Conservation (phyloP, 352 stramenopile genomes). For the Phytophthora citrophthora region DNA sequence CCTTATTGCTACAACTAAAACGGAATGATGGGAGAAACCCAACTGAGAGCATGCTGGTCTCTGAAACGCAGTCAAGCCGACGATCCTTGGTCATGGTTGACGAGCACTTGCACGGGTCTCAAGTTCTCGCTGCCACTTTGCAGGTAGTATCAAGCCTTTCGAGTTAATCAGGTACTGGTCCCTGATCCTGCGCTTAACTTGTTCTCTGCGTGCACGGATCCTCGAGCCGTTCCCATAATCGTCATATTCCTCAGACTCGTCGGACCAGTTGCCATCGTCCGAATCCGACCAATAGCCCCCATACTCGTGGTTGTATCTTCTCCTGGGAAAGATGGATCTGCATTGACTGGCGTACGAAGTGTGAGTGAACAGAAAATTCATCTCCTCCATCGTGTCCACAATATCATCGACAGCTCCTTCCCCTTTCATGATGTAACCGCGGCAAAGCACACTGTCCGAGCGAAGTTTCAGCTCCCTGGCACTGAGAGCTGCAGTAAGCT, state of each 20-base stretch:
- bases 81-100: too few species aligned
- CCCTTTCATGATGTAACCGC: not conserved
- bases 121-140: not conserved
- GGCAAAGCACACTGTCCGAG: not conserved
- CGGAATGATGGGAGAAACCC: too few species aligned
- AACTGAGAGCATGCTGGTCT: too few species aligned
- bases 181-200: not conserved
- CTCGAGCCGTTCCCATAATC: not conserved
- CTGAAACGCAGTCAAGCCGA: too few species aligned
- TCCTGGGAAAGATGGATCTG: not conserved
- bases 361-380: not conserved
- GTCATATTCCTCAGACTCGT: too few species aligned
- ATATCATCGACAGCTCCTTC: not conserved
- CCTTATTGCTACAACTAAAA: too few species aligned
- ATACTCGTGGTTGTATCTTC: too few species aligned
- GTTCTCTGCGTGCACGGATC: not conserved
- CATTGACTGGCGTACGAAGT: not conserved
- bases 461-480: not conserved
- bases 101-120: too few species aligned
- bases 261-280: too few species aligned
- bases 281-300: too few species aligned
- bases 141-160: not conserved
- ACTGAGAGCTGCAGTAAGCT: not conserved
- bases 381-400: not conserved
- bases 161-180: not conserved